phyloP scores from a whole-genome alignment of 345 rosid species.

The Mercurialis annua region DNA sequence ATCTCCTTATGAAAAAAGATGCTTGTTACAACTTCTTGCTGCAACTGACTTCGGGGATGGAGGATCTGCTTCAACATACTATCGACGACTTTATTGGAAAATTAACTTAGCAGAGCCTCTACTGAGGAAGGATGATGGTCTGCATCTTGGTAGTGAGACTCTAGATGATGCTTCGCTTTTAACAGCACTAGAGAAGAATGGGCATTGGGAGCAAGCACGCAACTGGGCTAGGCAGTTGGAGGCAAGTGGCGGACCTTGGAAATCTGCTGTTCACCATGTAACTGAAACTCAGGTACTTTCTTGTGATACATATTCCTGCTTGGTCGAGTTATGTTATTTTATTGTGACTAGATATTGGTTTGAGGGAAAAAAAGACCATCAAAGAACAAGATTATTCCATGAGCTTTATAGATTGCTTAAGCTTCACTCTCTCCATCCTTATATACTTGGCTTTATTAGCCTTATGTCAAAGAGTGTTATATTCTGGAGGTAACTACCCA shows the following conservation, averaged over 20 bases:
- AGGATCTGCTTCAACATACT: constrained; percentile 69
- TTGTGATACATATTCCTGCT: neutral
- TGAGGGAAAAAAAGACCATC: neutral
- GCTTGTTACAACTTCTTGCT: constrained; percentile 87
- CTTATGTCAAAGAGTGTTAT: too few species aligned
- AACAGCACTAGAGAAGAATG: constrained; percentile 70
- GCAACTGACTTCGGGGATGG: constrained; percentile 95
- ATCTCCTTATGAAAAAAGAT: constrained; percentile 94
- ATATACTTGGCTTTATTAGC: too few species aligned
- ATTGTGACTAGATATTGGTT: too few species aligned
- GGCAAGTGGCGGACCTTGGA: constrained; percentile 83
- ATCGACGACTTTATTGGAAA: constrained; percentile 83
- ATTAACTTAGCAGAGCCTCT: constrained; percentile 92
- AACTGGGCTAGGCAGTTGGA: constrained; percentile 99
- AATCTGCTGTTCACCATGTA: constrained; percentile 78
- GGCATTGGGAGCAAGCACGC: constrained; percentile 96
- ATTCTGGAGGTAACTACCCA: too few species aligned
- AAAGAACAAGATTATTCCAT: neutral
- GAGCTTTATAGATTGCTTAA: too few species aligned
- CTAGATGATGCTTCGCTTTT: constrained; percentile 91
- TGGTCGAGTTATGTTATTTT: neutral
- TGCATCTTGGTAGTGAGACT: constrained; percentile 76
- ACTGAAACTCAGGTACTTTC: constrained; percentile 86
- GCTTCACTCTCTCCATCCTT: too few species aligned
- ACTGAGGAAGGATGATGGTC: constrained; percentile 57